Percentiles rank a stretch among this genome's conserved stretches.
phyloP scores from a whole-genome alignment of 306 rosid species.

The Medicago lupulina region DNA sequence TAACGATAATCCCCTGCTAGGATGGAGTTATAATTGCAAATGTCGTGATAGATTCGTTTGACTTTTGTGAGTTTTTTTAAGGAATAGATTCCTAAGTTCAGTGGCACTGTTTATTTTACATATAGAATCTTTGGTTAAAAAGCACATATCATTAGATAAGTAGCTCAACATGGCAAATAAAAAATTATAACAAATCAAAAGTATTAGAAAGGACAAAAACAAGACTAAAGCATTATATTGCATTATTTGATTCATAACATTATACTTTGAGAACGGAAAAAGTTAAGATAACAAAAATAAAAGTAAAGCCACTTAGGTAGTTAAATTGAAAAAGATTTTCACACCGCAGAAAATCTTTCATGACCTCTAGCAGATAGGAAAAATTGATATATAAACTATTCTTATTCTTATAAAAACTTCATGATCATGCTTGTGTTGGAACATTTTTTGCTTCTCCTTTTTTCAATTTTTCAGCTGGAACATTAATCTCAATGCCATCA shows the following conservation, averaged over 20 bases:
- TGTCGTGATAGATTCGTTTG: background rate
- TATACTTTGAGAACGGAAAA: slow-evolving; percentile 10
- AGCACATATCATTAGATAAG: slow-evolving; percentile 18
- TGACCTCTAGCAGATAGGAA: slow-evolving; percentile 38
- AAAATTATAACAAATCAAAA: background rate
- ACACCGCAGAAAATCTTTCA: slow-evolving; percentile 48
- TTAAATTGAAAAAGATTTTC: slow-evolving; percentile 44
- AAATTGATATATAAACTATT: slow-evolving; percentile 32
- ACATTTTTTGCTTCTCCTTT: slow-evolving; percentile 42
- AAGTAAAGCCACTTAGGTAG: slow-evolving; percentile 28
- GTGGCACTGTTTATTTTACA: slow-evolving; percentile 4
- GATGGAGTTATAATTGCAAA: background rate
- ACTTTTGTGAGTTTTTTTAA: background rate
- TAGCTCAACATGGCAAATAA: background rate
- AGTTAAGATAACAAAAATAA: slow-evolving; percentile 25
- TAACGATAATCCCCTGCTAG: too few relatives aligned
- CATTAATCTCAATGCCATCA: slow-evolving; percentile 42
- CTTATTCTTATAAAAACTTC: slow-evolving; percentile 31
- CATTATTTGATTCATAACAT: slow-evolving; percentile 43
- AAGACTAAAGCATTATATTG: slow-evolving; percentile 40
- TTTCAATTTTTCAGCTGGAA: slow-evolving; percentile 35
- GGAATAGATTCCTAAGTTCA: background rate
- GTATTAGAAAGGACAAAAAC: slow-evolving; percentile 1
- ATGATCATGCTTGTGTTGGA: slow-evolving; percentile 29
- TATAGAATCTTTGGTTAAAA: slow-evolving; percentile 22